Evolutionary conservation across 192 early-diverging fungal genomes (phyloP), one percentile per base, ranked within the genome.

Genomic region (Gaertneriomyces sp.): DNA sequence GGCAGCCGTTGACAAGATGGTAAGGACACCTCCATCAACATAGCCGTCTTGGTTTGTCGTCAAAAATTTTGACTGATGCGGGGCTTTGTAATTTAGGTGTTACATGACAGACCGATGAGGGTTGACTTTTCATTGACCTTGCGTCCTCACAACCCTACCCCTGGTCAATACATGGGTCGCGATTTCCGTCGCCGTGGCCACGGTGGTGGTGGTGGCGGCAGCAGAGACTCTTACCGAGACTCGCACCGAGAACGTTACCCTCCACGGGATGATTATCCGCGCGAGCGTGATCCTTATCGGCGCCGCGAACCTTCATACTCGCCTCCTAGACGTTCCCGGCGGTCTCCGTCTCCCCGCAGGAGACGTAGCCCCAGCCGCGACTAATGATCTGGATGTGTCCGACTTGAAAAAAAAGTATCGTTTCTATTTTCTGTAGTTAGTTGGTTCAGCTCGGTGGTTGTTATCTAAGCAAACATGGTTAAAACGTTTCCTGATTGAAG

Each of bases 111-210:
- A 44, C 72, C 74, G 10, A 80, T 88, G 55, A 72, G 84, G 56
- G 82, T 89, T 11, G 79, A 76, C 62, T 89, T 66, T 58, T 87
- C 84, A 3, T 61, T 87, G 17, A 89, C 87, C 42, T 71, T 74
- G 53, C 74, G 81, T 41, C 66, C 86, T 14, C 87, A 89, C 69
- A 76, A 71, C n/a, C 80, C 87, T 49, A 88, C 87, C n/a, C 87
- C 87, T 58, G 87, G 87, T 56, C 78, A 82, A 68, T 89, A 89
- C 62, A 86, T 89, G 87, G 87, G 87, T 16, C 54, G 63, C 44
- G 80, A 76, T 59, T 69, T 64, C 51, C 38, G 61, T 72, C 71
- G 69, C 58, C 46, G 60, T 41, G 25, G 50, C 42, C 64, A 83
- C 52, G 57, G 82, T 54, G 53, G 61, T 69, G 62, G 80, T 64